Conservation (phyloP, 1,284 basidiomycete species). For the Vanrija humicola region DNA sequence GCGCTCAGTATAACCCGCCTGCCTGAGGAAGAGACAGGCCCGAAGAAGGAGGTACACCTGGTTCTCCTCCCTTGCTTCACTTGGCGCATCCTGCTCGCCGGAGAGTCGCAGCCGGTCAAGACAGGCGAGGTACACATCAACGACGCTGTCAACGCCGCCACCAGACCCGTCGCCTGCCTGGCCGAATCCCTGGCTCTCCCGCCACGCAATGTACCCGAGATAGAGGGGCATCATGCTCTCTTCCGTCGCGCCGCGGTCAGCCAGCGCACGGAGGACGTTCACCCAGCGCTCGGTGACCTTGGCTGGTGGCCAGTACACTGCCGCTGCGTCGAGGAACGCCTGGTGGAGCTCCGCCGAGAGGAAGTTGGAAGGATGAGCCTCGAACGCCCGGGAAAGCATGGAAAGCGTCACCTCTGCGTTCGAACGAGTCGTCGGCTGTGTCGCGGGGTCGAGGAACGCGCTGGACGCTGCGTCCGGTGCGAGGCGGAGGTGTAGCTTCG, state of each 20-base stretch:
- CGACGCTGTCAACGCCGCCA: conserved; percentile 40
- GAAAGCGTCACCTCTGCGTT: conserved; percentile 43
- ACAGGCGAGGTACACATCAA: conserved; percentile 41
- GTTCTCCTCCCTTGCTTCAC: conserved; percentile 37
- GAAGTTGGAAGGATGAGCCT: conserved; percentile 25
- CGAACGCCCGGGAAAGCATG: conserved; percentile 39
- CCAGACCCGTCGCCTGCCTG: conserved; percentile 7
- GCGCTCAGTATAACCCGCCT: conserved; percentile 59
- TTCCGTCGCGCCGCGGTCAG: conserved; percentile 10
- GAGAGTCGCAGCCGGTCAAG: conserved; percentile 20
- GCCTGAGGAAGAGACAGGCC: conserved; percentile 57
- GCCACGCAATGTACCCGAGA: conserved; percentile 44
- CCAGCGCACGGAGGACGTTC: conserved; percentile 32
- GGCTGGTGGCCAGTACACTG: conserved; percentile 31
- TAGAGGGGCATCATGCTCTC: conserved; percentile 38
- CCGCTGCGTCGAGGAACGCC: conserved; percentile 38
- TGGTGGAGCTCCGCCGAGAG: conserved; percentile 32
- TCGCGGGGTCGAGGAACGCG: conserved; percentile 1
- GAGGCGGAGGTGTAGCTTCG: conserved; percentile 33
- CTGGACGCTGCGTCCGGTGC: background rate
- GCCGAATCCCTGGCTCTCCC: conserved; percentile 41
- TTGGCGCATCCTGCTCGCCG: conserved; percentile 6
- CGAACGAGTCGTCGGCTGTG: conserved; percentile 17
- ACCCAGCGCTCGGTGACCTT: conserved; percentile 44
- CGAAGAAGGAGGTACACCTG: conserved; percentile 44